Evolutionary conservation across 805 yeast species (phyloP).

Genomic region (Blastobotrys peoriensis): DNA sequence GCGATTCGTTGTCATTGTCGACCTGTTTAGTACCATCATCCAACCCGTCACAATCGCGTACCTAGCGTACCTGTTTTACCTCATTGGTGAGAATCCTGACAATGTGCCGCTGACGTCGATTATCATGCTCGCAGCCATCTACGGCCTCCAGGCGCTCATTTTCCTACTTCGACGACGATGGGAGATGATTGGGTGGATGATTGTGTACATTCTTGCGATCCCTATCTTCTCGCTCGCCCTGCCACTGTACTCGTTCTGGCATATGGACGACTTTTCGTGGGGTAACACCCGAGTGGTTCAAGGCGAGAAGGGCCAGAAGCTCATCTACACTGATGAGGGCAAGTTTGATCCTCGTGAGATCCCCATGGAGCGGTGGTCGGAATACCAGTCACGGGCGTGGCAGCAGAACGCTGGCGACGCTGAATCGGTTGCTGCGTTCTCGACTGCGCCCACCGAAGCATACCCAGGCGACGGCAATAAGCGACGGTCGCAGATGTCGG

Average conservation of each 20-base stretch:
- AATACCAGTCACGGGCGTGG: conserved; percentile 48
- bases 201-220: conserved; percentile 50
- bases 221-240: conserved; percentile 55
- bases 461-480: background rate
- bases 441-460: conserved; percentile 1
- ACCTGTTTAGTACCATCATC: conserved; percentile 52
- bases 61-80: conserved; percentile 45
- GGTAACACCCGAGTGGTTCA: conserved; percentile 55
- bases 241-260: conserved; percentile 56
- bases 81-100: conserved; percentile 38
- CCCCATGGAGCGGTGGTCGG: conserved; percentile 53
- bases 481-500: background rate
- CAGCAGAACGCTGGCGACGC: conserved; percentile 15
- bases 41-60: conserved; percentile 54
- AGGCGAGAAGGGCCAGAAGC: conserved; percentile 47
- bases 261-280: conserved; percentile 64
- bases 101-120: conserved; percentile 54
- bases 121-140: conserved; percentile 46
- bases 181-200: conserved; percentile 50
- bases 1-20: conserved; percentile 54
- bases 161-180: conserved; percentile 42
- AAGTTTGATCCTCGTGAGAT: conserved; percentile 50
- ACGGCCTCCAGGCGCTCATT: conserved; percentile 52
- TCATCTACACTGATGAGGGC: conserved; percentile 44
- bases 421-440: conserved; percentile 11